Conservation (phyloP, 306 rosid genomes). For the Hippophae gyantsensis region DNA sequence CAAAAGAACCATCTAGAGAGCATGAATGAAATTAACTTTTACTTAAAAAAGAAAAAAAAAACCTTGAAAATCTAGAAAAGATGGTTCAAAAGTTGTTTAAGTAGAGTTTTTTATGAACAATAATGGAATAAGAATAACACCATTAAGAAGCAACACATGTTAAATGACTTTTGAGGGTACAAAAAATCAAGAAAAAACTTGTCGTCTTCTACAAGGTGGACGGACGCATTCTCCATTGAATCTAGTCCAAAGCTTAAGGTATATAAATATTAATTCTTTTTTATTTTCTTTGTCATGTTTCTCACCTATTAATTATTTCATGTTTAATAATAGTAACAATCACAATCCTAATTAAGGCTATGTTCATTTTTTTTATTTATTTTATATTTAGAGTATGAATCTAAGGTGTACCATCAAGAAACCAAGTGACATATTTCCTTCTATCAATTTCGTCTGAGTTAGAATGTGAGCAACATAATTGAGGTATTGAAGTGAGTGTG, state of each 20-base stretch:
- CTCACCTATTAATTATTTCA: conserved; percentile 10
- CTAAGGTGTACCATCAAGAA: too few relatives aligned
- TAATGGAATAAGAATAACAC: conserved; percentile 12
- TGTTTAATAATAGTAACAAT: conserved; percentile 14
- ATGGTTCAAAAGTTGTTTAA: conserved; percentile 15
- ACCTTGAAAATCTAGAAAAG: neutral
- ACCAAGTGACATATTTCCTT: too few relatives aligned
- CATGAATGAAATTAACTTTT: neutral
- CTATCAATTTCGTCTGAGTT: too few relatives aligned
- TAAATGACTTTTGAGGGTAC: conserved; percentile 13
- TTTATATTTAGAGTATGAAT: too few relatives aligned
- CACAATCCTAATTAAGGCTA: conserved; percentile 27
- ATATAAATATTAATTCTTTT: conserved; percentile 4
- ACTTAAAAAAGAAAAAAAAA: too few relatives aligned
- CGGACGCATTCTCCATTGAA: conserved; percentile 56
- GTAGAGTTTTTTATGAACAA: conserved; percentile 12
- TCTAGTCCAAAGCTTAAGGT: conserved; percentile 37
- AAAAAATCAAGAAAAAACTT: conserved; percentile 12
- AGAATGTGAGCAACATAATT: too few relatives aligned
- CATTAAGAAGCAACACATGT: conserved; percentile 15
- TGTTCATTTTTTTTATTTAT: too few relatives aligned
- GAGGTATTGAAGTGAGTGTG: too few relatives aligned
- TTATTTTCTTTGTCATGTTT: conserved; percentile 20
- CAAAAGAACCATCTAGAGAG: too few relatives aligned
- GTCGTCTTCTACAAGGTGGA: conserved; percentile 39